A percentile compares a stretch with the other conserved stretches of the same genome.
Evolutionary conservation across 805 yeast species (phyloP).

Genomic region (Metschnikowia dekortorum): DNA sequence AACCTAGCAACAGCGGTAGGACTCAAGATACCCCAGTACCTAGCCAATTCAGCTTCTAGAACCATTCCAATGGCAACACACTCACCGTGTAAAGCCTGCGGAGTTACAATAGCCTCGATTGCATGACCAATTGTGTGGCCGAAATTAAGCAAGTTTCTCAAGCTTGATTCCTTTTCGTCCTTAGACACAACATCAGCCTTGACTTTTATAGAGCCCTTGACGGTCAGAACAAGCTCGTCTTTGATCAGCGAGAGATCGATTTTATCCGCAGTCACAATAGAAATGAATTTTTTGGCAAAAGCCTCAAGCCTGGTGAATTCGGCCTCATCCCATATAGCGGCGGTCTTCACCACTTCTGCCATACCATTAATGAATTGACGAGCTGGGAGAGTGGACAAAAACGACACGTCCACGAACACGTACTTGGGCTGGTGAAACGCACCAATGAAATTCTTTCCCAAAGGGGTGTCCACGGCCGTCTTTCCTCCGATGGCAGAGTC

Average conservation of each 20-base stretch:
- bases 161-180: slow-evolving; percentile 93
- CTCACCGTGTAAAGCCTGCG: slow-evolving; percentile 95
- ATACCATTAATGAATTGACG: slow-evolving; percentile 96
- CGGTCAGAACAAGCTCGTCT: slow-evolving; percentile 73
- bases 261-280: slow-evolving; percentile 46
- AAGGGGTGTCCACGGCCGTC: slow-evolving; percentile 95
- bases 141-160: slow-evolving; percentile 86
- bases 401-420: slow-evolving; percentile 82
- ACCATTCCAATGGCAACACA: slow-evolving; percentile 98
- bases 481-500: slow-evolving; percentile 98
- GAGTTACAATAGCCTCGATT: slow-evolving; percentile 94
- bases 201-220: slow-evolving; percentile 78
- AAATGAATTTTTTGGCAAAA: slow-evolving; percentile 64
- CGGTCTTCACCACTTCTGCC: slow-evolving; percentile 97
- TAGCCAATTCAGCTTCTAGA: slow-evolving; percentile 90
- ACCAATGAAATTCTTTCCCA: slow-evolving; percentile 93
- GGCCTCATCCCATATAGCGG: slow-evolving; percentile 92
- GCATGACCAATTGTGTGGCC: slow-evolving; percentile 99
- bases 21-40: slow-evolving; percentile 81
- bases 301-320: slow-evolving; percentile 84
- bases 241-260: slow-evolving; percentile 61
- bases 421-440: slow-evolving; percentile 96
- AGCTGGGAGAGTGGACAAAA: slow-evolving; percentile 82
- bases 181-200: slow-evolving; percentile 91
- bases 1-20: slow-evolving; percentile 94